These are phyloP conservation scores for Podochytrium sp. DNA, from an alignment of 192 early-diverging fungal species.

Conservation along the genomic window DNA sequence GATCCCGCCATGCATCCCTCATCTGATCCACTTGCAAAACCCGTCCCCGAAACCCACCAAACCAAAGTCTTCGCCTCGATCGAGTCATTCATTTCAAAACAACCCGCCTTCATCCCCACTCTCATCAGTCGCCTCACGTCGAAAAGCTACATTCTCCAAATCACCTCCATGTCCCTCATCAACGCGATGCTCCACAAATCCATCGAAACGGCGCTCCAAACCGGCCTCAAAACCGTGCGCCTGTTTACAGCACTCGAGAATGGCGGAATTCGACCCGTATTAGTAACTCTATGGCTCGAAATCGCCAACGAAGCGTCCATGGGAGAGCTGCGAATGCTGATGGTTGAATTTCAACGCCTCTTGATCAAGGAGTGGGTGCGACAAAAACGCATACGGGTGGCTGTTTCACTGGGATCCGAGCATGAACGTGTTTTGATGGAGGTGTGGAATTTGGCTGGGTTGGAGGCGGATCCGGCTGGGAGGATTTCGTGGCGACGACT, in stretches of 20 bases:
- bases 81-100: conserved; percentile 50
- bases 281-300: not conserved
- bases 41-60: conserved; percentile 9
- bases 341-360: conserved; percentile 72
- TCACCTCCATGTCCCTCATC: conserved; percentile 66
- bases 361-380: conserved; percentile 59
- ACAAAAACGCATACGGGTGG: conserved; percentile 54
- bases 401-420: conserved; percentile 26
- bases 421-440: conserved; percentile 58
- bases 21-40: conserved; percentile 14
- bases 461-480: conserved; percentile 36
- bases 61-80: conserved; percentile 61
- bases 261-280: not conserved
- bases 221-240: not conserved
- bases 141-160: conserved; percentile 65
- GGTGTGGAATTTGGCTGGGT: conserved; percentile 56
- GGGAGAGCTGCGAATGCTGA: conserved; percentile 64
- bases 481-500: conserved; percentile 62
- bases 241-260: not conserved
- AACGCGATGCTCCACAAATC: conserved; percentile 68
- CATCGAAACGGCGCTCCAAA: conserved; percentile 39
- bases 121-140: conserved; percentile 63
- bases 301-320: not conserved
- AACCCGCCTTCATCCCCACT: conserved; percentile 49
- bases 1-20: not conserved